Percentiles rank a stretch among this genome's conserved stretches.
These are phyloP conservation scores for Ambrosia trifida DNA, from an alignment of 129 eudicot genomes.

Conservation along the genomic window DNA sequence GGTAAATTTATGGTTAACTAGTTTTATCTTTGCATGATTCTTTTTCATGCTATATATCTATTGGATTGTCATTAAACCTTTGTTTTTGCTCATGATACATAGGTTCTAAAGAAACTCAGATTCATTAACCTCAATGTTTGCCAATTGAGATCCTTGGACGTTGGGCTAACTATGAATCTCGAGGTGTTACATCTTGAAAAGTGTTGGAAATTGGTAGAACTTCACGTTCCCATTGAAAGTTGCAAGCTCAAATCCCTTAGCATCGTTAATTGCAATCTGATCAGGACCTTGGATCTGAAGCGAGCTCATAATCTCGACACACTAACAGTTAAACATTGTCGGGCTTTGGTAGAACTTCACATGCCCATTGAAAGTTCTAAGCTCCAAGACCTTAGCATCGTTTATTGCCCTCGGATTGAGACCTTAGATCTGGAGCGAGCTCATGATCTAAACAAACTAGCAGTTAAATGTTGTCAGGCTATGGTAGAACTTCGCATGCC, in stretches of 20 bases:
- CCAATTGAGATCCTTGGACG: too few species aligned
- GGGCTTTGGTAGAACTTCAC: not conserved
- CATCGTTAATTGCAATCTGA: not conserved
- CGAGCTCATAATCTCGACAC: not conserved
- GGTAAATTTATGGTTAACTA: too few species aligned
- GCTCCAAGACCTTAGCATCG: not conserved
- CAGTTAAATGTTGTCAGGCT: not conserved
- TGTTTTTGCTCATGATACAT: too few species aligned
- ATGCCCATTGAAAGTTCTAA: not conserved
- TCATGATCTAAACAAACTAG: too few species aligned
- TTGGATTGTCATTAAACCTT: not conserved
- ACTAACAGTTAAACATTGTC: not conserved
- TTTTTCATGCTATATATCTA: too few species aligned
- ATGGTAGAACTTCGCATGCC: not conserved
- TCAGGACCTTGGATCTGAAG: not conserved
- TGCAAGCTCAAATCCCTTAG: not conserved
- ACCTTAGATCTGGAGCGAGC: too few species aligned
- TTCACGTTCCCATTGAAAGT: too few species aligned
- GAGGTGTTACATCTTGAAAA: not conserved
- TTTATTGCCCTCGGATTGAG: too few species aligned
- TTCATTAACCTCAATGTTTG: too few species aligned
- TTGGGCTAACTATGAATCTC: not conserved
- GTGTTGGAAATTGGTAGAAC: not conserved
- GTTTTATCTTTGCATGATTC: too few species aligned
- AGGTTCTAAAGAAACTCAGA: too few species aligned